phyloP scores from a whole-genome alignment of 495 filamentous ascomycete species.

The Clavariopsis aquatica region DNA sequence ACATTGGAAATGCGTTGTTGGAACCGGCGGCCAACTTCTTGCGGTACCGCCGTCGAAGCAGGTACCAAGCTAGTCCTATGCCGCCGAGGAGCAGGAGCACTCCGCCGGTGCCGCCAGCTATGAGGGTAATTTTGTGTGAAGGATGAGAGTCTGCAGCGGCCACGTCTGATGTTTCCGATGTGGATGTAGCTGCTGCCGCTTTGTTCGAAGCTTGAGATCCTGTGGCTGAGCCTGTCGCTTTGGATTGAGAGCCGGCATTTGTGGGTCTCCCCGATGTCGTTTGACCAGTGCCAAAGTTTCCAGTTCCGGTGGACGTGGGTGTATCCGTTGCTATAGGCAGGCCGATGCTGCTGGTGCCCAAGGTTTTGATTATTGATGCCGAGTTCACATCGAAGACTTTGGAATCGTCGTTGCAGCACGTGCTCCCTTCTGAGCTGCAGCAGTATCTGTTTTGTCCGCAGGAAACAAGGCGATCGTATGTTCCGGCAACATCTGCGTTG shows the following conservation, averaged over 20 bases:
- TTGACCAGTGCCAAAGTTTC: neutral
- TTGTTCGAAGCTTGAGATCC: neutral
- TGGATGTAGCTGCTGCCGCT: slow-evolving; percentile 15
- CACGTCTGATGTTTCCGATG: neutral
- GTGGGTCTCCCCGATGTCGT: neutral
- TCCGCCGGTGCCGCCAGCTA: slow-evolving; percentile 15
- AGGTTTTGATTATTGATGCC: slow-evolving; percentile 24
- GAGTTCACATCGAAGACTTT: slow-evolving; percentile 26
- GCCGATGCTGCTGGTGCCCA: slow-evolving; percentile 8
- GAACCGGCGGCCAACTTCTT: slow-evolving; percentile 17
- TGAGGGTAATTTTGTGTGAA: slow-evolving; percentile 6
- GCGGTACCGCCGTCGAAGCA: slow-evolving; percentile 28
- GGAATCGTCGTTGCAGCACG: slow-evolving; percentile 34
- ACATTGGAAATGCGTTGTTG: slow-evolving; percentile 19
- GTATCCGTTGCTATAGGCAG: neutral
- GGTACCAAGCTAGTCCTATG: slow-evolving; percentile 23
- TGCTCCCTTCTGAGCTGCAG: slow-evolving; percentile 24
- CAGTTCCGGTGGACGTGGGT: neutral
- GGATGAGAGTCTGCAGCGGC: too few species aligned
- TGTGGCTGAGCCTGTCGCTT: neutral
- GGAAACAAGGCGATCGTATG: slow-evolving; percentile 21
- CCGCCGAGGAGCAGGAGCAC: slow-evolving; percentile 15
- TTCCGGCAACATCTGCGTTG: neutral
- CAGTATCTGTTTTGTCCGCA: slow-evolving; percentile 27
- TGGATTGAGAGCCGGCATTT: neutral